Base-by-base conservation (phyloP, 352 stramenopile genomes). In the Phytophthora macrochlamydospora region DNA sequence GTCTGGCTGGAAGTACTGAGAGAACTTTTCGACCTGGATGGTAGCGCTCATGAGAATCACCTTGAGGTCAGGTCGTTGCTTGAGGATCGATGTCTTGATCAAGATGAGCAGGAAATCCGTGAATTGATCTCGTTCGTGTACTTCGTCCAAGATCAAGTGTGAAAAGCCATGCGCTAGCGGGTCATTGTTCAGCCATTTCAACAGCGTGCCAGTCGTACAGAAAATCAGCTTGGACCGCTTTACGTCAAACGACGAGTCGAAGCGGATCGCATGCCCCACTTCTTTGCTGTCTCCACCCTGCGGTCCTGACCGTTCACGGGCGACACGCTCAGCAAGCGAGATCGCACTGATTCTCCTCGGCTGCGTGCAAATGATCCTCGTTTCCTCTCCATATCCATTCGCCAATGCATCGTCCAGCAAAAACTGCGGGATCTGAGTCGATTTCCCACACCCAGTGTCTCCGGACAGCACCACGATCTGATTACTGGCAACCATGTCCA, bases 81-180 rank as follows among this genome's bases (percentile, higher is more conserved):
- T 78, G 4, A 97, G 74, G 48, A 99, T 88, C 24, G 67, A 95
- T 14, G 78, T 92, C 68, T 86, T 96, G 73, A 99, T 84, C 51
- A 97, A 67, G 66, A 99, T 98, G 35, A 99, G 82, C 48, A 99
- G 68, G 67, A 99, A 98, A 65, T 99, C 97, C 1, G 93, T 98
- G 60, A 97, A 97, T 52, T 95, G 89, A 65, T 98, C 94, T 11
- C 95, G 88, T 73, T 99, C 96, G 77, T 98, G 93, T 30, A 98
- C 95, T 87, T 99, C 96, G 65, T 99, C 95, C 31, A 99, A 86
- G 51, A 99, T 97, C 38, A 99, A 76, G 58, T 98, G 90, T 4
- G 90, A 98, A 63, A 96, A 97, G 13, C 93, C 89, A 2, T 52
- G 66, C 0, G 95, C 78, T 29, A 86, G 71, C 8, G 87, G 80